A percentile compares a stretch with the other conserved stretches of the same genome.
These are phyloP conservation scores for Linum trigynum DNA, from an alignment of 345 rosid species.

Conservation along the genomic window DNA sequence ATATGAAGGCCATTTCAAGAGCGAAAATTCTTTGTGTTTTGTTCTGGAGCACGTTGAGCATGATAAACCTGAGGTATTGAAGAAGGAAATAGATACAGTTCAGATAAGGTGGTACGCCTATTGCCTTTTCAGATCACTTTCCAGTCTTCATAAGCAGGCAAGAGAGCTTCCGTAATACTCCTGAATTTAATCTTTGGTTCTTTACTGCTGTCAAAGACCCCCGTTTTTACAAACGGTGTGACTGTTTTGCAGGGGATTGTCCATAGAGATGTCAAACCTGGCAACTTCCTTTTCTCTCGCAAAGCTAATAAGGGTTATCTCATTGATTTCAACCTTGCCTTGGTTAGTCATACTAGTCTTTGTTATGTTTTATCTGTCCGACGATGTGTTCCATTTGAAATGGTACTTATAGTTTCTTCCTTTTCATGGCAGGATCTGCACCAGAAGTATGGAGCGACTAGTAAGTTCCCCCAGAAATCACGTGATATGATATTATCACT, in stretches of 20 bases:
- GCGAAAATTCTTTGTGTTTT: constrained; percentile 63
- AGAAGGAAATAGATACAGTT: constrained; percentile 55
- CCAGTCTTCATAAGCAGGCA: constrained; percentile 85
- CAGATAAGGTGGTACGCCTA: constrained; percentile 76
- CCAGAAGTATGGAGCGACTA: constrained; percentile 47
- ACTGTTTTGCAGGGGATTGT: constrained; percentile 51
- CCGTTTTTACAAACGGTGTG: too few relatives aligned
- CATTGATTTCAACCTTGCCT: constrained; percentile 91
- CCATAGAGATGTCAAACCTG: constrained; percentile 97
- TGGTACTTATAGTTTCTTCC: constrained; percentile 1
- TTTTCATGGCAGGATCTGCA: constrained; percentile 57
- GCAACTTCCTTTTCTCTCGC: constrained; percentile 84
- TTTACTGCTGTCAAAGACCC: too few relatives aligned
- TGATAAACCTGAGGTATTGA: constrained; percentile 93
- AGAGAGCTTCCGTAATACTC: neutral
- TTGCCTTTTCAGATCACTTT: constrained; percentile 82
- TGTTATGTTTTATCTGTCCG: neutral
- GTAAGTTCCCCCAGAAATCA: constrained; percentile 32
- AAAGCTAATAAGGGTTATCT: constrained; percentile 72
- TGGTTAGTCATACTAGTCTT: constrained; percentile 45
- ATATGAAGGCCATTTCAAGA: constrained; percentile 71
- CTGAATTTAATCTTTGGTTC: neutral
- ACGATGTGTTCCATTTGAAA: constrained; percentile 2
- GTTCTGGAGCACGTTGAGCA: constrained; percentile 82
- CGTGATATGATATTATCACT: too few relatives aligned